Conservation (phyloP, 2,329 filamentous ascomycete genomes). For the Pseudopyrenochaeta lycopersici region DNA sequence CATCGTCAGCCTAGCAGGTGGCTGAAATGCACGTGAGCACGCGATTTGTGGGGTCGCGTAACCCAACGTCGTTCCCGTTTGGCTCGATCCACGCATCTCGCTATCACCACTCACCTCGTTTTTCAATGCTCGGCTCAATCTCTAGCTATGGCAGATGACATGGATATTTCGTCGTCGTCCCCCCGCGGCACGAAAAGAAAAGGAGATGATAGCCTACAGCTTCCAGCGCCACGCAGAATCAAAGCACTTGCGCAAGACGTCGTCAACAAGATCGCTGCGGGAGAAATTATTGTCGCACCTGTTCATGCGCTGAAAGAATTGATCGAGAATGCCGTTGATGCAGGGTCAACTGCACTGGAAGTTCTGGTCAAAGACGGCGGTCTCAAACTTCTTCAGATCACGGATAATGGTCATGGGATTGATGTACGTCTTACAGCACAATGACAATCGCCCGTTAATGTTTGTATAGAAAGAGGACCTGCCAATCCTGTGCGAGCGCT, state of each 20-base stretch:
- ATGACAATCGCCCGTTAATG: constrained; percentile 13
- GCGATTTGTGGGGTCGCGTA: constrained; percentile 30
- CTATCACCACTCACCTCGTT: constrained; percentile 7
- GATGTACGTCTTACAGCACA: constrained; percentile 67
- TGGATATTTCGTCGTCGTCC: constrained; percentile 36
- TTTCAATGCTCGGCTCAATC: neutral
- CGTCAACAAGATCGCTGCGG: constrained; percentile 97
- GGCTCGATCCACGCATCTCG: constrained; percentile 11
- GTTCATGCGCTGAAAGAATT: constrained; percentile 96
- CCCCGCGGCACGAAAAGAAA: constrained; percentile 49
- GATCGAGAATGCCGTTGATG: constrained; percentile 96
- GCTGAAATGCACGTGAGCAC: constrained; percentile 21
- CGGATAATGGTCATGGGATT: constrained; percentile 96
- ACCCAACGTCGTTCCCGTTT: constrained; percentile 16
- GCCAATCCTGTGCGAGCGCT: constrained; percentile 90
- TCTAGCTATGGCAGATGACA: constrained; percentile 37
- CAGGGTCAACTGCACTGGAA: constrained; percentile 91
- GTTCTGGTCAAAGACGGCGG: constrained; percentile 94
- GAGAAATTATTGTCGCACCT: constrained; percentile 97
- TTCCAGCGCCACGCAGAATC: constrained; percentile 56
- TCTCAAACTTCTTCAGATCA: constrained; percentile 93
- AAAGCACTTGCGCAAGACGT: constrained; percentile 90
- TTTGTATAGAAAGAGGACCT: constrained; percentile 80
- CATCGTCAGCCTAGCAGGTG: neutral
- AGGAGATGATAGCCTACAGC: constrained; percentile 43